These are phyloP conservation scores for Cyclotella baltica DNA, from an alignment of 108 stramenopile species.

Conservation along the genomic window DNA sequence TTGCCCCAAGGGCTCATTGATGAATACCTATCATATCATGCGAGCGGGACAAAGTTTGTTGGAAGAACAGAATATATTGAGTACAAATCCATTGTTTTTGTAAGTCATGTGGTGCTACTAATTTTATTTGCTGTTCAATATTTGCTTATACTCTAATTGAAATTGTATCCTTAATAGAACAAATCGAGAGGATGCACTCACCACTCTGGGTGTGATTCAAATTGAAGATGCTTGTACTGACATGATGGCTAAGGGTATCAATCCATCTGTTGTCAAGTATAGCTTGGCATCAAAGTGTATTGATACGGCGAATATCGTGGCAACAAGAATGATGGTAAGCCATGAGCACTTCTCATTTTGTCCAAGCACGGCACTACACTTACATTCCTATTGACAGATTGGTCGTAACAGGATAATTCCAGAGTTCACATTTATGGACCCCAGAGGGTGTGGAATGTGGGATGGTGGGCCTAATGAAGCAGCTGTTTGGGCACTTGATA, in stretches of 20 bases:
- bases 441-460: slow-evolving; percentile 57
- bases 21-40: slow-evolving; percentile 65
- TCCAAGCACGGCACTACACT: neutral
- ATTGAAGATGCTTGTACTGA: slow-evolving; percentile 47
- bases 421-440: slow-evolving; percentile 72
- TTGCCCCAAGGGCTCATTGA: slow-evolving; percentile 23
- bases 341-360: too few species aligned
- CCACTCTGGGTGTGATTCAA: slow-evolving; percentile 39
- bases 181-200: slow-evolving; percentile 59
- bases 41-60: slow-evolving; percentile 53
- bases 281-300: slow-evolving; percentile 58
- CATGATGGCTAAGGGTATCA: slow-evolving; percentile 41
- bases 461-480: slow-evolving; percentile 51
- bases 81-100: slow-evolving; percentile 64
- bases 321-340: slow-evolving; percentile 49
- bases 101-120: slow-evolving; percentile 2
- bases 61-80: slow-evolving; percentile 52
- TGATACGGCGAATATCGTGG: slow-evolving; percentile 61
- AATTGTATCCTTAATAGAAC: slow-evolving; percentile 25
- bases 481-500: slow-evolving; percentile 44
- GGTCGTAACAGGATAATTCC: slow-evolving; percentile 61
- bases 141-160: neutral
- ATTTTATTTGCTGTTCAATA: neutral
- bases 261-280: slow-evolving; percentile 55
- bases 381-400: slow-evolving; percentile 10